phyloP scores from a whole-genome alignment of 1,284 basidiomycete genomes.

The Leccinum fuscescens region DNA sequence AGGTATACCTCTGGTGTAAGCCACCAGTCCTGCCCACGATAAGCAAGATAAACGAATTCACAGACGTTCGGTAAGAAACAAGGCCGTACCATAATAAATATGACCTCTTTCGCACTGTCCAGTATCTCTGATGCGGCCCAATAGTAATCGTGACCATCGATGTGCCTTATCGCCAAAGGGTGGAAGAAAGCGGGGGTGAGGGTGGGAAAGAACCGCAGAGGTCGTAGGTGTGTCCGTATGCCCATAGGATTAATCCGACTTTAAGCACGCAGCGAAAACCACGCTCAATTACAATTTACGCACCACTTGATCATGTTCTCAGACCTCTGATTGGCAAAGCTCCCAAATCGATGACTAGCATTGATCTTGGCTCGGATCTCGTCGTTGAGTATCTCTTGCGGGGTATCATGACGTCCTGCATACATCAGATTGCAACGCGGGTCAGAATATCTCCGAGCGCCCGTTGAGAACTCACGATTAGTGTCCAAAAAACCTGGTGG shows the following conservation, averaged over 20 bases:
- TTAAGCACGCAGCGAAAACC: neutral
- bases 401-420: constrained; percentile 72
- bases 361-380: constrained; percentile 69
- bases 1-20: constrained; percentile 90
- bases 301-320: constrained; percentile 86
- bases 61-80: neutral
- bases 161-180: constrained; percentile 52
- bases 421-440: neutral
- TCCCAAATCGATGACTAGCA: constrained; percentile 77
- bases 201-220: neutral
- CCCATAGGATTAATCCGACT: neutral
- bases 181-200: neutral
- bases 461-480: neutral
- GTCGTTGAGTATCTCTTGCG: constrained; percentile 67
- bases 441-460: neutral
- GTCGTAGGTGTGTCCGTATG: neutral
- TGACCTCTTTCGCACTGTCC: constrained; percentile 71
- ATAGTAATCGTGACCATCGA: constrained; percentile 93
- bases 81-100: constrained; percentile 69
- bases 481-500: neutral
- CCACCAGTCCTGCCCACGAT: constrained; percentile 75
- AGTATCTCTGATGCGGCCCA: constrained; percentile 89
- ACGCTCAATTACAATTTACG: constrained; percentile 14
- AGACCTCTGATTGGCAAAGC: constrained; percentile 72
- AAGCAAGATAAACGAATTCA: constrained; percentile 1